Conservation (phyloP, 176 grass and related monocot genomes). For the Avena eriantha region DNA sequence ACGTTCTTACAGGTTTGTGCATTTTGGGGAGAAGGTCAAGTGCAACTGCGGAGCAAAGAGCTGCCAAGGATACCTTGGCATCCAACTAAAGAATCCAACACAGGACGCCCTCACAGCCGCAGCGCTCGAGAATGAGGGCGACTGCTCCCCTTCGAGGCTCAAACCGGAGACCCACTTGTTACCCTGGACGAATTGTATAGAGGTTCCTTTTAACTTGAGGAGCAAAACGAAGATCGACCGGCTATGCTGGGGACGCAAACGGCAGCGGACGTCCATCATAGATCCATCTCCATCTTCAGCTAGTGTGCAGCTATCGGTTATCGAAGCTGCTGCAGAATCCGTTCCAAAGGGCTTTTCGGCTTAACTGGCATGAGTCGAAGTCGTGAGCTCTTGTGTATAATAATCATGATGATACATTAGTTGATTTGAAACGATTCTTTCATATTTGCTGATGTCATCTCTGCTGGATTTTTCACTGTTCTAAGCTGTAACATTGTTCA, state of each 20-base stretch:
- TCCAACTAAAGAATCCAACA: slow-evolving; percentile 67
- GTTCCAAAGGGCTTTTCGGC: not conserved
- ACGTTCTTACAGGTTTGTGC: slow-evolving; percentile 75
- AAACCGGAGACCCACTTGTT: slow-evolving; percentile 45
- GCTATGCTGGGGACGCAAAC: slow-evolving; percentile 63
- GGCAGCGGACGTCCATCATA: slow-evolving; percentile 49
- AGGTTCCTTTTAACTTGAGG: slow-evolving; percentile 63
- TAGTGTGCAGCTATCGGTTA: not conserved
- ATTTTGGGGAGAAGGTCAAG: slow-evolving; percentile 86
- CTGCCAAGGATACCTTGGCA: slow-evolving; percentile 90
- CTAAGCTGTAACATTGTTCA: slow-evolving; percentile 39
- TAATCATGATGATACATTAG: slow-evolving; percentile 30
- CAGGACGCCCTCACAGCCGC: slow-evolving; percentile 18
- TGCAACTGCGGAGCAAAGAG: slow-evolving; percentile 76
- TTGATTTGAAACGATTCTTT: slow-evolving; percentile 57
- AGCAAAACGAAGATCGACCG: slow-evolving; percentile 56
- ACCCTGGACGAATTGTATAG: slow-evolving; percentile 65
- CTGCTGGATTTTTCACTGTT: not conserved
- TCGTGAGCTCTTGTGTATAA: slow-evolving; percentile 27
- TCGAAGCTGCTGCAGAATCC: slow-evolving; percentile 24
- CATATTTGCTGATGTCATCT: slow-evolving; percentile 1
- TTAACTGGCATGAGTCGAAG: not conserved
- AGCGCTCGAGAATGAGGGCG: not conserved
- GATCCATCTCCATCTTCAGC: slow-evolving; percentile 37
- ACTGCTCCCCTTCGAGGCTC: slow-evolving; percentile 16